These are phyloP conservation scores for Malania oleifera DNA, from an alignment of 164 flowering plant species.

Conservation along the genomic window DNA sequence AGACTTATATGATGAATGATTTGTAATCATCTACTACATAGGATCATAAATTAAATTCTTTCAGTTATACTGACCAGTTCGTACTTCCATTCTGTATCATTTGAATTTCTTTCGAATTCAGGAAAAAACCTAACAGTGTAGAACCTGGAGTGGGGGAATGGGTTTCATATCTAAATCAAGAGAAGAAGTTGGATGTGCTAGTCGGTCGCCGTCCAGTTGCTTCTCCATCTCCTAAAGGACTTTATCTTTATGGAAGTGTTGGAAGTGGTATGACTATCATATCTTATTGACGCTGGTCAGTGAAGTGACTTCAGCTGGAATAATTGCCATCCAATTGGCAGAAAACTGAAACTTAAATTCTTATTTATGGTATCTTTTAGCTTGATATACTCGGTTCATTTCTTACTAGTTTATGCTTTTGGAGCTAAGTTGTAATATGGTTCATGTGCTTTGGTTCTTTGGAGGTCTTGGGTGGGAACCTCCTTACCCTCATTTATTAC, in stretches of 20 bases:
- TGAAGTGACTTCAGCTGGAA: neutral
- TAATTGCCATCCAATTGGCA: neutral
- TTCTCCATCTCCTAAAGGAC: constrained; percentile 89
- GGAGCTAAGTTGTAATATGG: no score
- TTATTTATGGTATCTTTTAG: no score
- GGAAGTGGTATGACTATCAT: constrained; percentile 70
- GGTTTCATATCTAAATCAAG: constrained; percentile 92
- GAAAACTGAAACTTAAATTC: neutral
- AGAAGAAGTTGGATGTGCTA: constrained; percentile 71
- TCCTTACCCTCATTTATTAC: no score
- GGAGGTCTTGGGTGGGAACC: no score
- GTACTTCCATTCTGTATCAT: constrained; percentile 1
- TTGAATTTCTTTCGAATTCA: constrained; percentile 18
- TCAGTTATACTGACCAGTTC: neutral
- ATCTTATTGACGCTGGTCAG: neutral
- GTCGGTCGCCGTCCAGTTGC: constrained; percentile 77
- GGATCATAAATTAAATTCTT: neutral
- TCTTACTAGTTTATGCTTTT: no score
- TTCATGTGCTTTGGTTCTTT: no score
- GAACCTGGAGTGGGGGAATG: constrained; percentile 96
- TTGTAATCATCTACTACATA: neutral
- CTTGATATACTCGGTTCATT: no score
- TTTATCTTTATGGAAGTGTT: constrained; percentile 88
- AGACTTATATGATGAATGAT: neutral
- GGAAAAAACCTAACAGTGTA: constrained; percentile 41